Base-by-base conservation (phyloP, 2,329 filamentous ascomycete species). In the Trichophyton benhamiae region DNA sequence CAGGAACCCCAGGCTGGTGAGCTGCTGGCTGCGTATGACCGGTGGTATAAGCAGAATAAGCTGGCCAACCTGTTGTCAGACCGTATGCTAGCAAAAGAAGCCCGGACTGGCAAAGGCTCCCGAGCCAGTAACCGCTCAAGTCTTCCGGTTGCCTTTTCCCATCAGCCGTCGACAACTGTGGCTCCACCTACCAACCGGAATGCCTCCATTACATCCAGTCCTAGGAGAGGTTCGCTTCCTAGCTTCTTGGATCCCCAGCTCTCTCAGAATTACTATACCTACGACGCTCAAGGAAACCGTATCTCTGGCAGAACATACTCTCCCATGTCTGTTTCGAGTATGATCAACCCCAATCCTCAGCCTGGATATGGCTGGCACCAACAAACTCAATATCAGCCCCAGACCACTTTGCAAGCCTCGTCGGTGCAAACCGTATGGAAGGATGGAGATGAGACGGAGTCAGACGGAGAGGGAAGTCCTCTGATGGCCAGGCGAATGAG, bases 11-110 rank as follows among this genome's bases (percentile, higher is more conserved):
- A 76, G n/a, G 84, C 87, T n/a, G 79, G 81, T 25, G 72, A 80
- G 9, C 72, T 82, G 36, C 78, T 95, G 52, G 80, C 84, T 41
- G 76, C 80, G 52, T 96, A 90, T 70, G 85, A 95, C 61, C 75
- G 78, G 41, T 96, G 92, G 92, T 95, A 91, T 70, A 78, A 81
- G 15, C 77, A 80, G 30, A 83, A 91, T 74, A 81, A 82, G 36
- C 83, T 96, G 61, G 84, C 88, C 64, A 78, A 79, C 57, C 77
- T 95, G 62, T 83, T 96, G 67, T 85, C 88, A 3, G 87, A 92
- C 63, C 83, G 92, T 25, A 84, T 95, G 79, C 82, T 80, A 58
- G 81, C 85, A 62, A 95, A 94, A 72, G 86, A 91, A 68, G 79
- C 81, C 69, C 90, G 85, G 71, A 83, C 83, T 67, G 72, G 77